Percentiles rank a stretch among this genome's conserved stretches.
Evolutionary conservation across 352 stramenopile genomes (phyloP).

Genomic region (Bremia lactucae): DNA sequence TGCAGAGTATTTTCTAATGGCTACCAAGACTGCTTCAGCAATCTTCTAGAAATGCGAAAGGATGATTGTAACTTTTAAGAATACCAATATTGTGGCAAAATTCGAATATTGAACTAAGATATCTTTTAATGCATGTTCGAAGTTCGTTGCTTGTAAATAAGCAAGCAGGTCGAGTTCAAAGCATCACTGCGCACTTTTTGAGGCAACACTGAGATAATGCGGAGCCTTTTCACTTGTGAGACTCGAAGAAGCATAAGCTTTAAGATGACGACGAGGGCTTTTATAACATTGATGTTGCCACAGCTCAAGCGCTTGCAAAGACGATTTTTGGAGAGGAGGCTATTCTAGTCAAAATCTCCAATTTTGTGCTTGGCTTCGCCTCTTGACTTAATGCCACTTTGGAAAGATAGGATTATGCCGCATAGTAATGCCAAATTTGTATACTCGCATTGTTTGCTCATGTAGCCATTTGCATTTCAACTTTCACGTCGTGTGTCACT

Average conservation of each 20-base stretch:
- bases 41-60: slow-evolving; percentile 20
- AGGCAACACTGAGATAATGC: slow-evolving; percentile 13
- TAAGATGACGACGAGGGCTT: slow-evolving; percentile 3
- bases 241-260: neutral
- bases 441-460: too few relatives aligned
- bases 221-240: neutral
- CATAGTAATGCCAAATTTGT: slow-evolving; percentile 36
- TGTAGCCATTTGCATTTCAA: slow-evolving; percentile 16
- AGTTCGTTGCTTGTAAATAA: slow-evolving; percentile 38
- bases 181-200: slow-evolving; percentile 26
- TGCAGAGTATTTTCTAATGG: slow-evolving; percentile 50
- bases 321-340: slow-evolving; percentile 12
- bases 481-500: slow-evolving; percentile 3
- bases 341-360: slow-evolving; percentile 41
- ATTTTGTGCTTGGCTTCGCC: slow-evolving; percentile 33
- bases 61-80: slow-evolving; percentile 28
- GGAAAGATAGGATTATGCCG: slow-evolving; percentile 40
- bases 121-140: slow-evolving; percentile 30
- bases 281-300: slow-evolving; percentile 1
- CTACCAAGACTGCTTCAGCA: slow-evolving; percentile 25
- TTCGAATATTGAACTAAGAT: slow-evolving; percentile 29
- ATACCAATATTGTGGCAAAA: slow-evolving; percentile 32
- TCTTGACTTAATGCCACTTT: slow-evolving; percentile 28
- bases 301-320: slow-evolving; percentile 9
- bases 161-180: slow-evolving; percentile 38